Percentiles rank a stretch among this genome's conserved stretches.
Evolutionary conservation across 2,329 filamentous ascomycete species (phyloP).

Genomic region (Decorospora gaudefroyi): DNA sequence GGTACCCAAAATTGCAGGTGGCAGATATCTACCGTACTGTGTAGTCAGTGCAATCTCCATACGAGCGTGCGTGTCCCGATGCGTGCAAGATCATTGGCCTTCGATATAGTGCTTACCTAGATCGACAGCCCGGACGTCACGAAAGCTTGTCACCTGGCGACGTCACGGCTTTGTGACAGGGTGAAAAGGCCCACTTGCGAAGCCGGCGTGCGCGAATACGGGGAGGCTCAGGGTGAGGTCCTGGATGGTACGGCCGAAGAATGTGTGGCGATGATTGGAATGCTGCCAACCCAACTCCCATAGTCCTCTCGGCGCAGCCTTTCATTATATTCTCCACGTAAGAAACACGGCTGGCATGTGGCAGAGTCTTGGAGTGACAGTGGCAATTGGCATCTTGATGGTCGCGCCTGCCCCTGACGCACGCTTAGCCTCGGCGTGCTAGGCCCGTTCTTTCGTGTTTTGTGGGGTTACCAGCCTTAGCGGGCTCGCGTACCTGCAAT

Average conservation of each 20-base stretch:
- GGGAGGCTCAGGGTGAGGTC: conserved; percentile 1
- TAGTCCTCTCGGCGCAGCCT: background rate
- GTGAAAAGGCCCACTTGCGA: background rate
- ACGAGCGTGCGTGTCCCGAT: conserved; percentile 6
- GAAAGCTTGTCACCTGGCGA: conserved; percentile 18
- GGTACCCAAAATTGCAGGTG: conserved; percentile 4
- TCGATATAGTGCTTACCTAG: conserved; percentile 14
- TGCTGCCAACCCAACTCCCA: background rate
- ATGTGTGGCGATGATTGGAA: too few species aligned
- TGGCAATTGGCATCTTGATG: background rate
- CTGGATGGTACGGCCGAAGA: too few species aligned
- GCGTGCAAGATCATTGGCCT: conserved; percentile 1
- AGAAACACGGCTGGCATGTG: too few species aligned
- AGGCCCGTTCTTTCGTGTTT: conserved; percentile 10
- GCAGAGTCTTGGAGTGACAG: too few species aligned
- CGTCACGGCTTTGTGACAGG: conserved; percentile 8
- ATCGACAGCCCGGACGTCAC: conserved; percentile 18
- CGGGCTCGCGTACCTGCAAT: conserved; percentile 14
- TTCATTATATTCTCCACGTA: conserved; percentile 5
- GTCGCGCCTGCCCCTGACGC: conserved; percentile 13
- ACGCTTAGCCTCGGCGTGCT: conserved; percentile 12
- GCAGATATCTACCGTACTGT: background rate
- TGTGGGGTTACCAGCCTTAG: conserved; percentile 11
- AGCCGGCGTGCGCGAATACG: conserved; percentile 14
- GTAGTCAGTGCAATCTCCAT: conserved; percentile 12